Conservation (phyloP, 306 rosid species). For the Vigna hirtella region DNA sequence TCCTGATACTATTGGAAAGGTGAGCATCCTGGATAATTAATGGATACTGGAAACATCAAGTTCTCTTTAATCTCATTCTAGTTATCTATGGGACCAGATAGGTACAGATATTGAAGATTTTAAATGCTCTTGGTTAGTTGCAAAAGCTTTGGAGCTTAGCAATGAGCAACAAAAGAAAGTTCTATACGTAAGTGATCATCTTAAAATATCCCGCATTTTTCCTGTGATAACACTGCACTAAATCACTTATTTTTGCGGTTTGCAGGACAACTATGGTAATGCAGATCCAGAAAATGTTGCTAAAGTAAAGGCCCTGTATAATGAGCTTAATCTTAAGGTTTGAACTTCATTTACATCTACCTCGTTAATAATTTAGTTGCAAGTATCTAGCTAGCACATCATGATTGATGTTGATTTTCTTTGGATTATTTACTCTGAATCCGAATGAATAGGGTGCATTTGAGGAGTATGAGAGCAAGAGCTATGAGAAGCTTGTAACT, state of each 20-base stretch:
- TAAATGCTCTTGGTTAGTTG: constrained; percentile 97
- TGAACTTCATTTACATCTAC: constrained; percentile 24
- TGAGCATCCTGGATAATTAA: constrained; percentile 35
- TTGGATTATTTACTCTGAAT: constrained; percentile 29
- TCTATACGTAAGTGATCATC: constrained; percentile 61
- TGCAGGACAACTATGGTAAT: constrained; percentile 84
- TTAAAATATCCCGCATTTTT: neutral
- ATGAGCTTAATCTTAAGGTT: constrained; percentile 82
- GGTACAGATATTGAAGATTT: constrained; percentile 98
- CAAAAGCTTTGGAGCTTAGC: constrained; percentile 81
- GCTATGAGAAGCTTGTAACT: constrained; percentile 65
- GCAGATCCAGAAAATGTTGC: constrained; percentile 66
- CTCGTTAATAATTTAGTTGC: constrained; percentile 22
- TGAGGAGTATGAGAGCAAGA: constrained; percentile 72
- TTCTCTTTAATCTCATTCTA: constrained; percentile 41
- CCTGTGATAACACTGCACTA: constrained; percentile 29
- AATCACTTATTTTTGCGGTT: constrained; percentile 34
- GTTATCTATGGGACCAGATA: constrained; percentile 61
- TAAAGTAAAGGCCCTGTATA: constrained; percentile 77
- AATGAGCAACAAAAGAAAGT: constrained; percentile 77
- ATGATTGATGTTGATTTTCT: constrained; percentile 15
- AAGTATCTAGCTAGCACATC: constrained; percentile 7
- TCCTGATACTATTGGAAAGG: constrained; percentile 92
- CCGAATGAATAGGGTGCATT: constrained; percentile 62
- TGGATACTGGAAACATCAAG: constrained; percentile 12